Evolutionary conservation across 1,284 basidiomycete genomes (phyloP).

Genomic region (Leccinum holopus): DNA sequence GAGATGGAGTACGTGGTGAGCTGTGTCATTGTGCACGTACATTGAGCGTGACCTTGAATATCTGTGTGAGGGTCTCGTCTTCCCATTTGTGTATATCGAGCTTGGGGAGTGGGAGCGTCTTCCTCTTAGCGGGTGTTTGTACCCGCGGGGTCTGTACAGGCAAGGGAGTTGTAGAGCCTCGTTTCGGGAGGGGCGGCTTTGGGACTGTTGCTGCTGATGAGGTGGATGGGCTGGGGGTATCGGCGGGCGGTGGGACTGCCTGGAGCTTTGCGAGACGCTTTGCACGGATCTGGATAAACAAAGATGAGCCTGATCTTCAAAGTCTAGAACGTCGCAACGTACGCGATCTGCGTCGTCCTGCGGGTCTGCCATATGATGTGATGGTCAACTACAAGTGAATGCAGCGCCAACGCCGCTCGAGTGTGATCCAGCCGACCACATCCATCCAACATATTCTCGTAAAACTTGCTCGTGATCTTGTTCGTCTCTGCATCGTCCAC

Average conservation of each 20-base stretch:
- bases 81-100: conserved; percentile 72
- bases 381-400: not conserved
- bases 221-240: conserved; percentile 19
- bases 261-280: conserved; percentile 84
- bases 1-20: conserved; percentile 5
- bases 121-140: conserved; percentile 46
- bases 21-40: conserved; percentile 43
- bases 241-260: conserved; percentile 23
- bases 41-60: conserved; percentile 80
- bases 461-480: too few relatives aligned
- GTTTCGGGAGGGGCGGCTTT: conserved; percentile 32
- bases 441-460: too few relatives aligned
- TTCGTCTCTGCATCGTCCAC: too few relatives aligned
- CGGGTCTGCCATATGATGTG: conserved; percentile 37
- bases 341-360: conserved; percentile 79
- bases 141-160: conserved; percentile 18
- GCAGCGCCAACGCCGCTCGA: too few relatives aligned
- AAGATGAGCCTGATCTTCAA: not conserved
- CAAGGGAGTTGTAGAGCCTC: conserved; percentile 27
- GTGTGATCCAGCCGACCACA: not conserved
- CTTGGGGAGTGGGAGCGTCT: conserved; percentile 38
- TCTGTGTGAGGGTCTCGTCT: conserved; percentile 59
- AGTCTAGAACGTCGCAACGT: conserved; percentile 17
- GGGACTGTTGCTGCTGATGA: conserved; percentile 9
- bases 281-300: conserved; percentile 67